Percentiles rank a stretch among this genome's conserved stretches.
These are phyloP conservation scores for Deuterostichococcus epilithicus DNA, from an alignment of 139 green algal species.

Conservation along the genomic window DNA sequence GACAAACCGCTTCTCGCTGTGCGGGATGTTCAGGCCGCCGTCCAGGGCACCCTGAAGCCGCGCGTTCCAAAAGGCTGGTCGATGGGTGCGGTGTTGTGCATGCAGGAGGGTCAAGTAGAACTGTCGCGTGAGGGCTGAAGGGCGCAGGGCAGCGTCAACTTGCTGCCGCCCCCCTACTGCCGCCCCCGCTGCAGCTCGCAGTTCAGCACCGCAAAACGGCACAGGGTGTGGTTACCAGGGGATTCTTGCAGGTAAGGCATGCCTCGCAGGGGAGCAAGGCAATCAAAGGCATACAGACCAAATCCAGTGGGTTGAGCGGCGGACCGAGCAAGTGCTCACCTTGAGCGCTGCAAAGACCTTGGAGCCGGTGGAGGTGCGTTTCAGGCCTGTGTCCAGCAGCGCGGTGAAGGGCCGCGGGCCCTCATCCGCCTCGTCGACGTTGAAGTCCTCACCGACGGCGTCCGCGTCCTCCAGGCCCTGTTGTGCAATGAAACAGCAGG, in stretches of 20 bases:
- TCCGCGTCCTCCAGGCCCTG: constrained; percentile 51
- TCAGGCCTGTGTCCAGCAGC: constrained; percentile 95
- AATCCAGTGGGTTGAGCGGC: too few relatives aligned
- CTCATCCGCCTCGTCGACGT: constrained; percentile 88
- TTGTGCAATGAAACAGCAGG: neutral
- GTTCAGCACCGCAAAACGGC: constrained; percentile 36
- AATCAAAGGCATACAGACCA: too few relatives aligned
- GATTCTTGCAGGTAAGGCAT: neutral
- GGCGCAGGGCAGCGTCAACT: too few relatives aligned
- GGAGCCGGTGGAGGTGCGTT: constrained; percentile 91
- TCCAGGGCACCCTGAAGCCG: constrained; percentile 86
- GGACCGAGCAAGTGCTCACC: constrained; percentile 6
- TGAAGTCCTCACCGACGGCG: constrained; percentile 91
- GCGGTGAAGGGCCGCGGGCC: constrained; percentile 89
- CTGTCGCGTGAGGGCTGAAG: too few relatives aligned
- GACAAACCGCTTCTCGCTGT: constrained; percentile 98
- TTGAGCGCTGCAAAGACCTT: constrained; percentile 82
- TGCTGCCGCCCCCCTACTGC: too few relatives aligned
- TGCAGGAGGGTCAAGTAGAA: too few relatives aligned
- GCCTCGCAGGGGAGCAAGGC: neutral
- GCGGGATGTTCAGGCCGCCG: constrained; percentile 95
- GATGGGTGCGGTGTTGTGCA: neutral
- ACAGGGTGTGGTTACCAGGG: neutral
- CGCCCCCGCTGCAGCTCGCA: too few relatives aligned
- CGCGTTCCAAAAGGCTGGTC: neutral